Evolutionary conservation across 768 basidiomycete genomes (phyloP).

Genomic region (Kwoniella bestiolae): DNA sequence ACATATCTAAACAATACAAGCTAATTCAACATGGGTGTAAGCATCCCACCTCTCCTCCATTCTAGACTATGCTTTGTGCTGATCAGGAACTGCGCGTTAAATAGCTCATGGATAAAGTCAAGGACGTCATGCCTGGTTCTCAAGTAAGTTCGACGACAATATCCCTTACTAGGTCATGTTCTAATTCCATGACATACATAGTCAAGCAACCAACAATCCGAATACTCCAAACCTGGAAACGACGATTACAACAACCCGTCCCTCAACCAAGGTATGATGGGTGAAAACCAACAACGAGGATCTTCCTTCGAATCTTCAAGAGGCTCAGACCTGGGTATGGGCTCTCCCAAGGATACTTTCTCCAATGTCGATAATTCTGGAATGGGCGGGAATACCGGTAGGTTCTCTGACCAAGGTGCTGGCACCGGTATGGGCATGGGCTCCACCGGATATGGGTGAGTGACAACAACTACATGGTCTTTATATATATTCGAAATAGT

Average conservation of each 20-base stretch:
- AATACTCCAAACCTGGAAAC: constrained; percentile 1
- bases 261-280: not conserved
- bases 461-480: not conserved
- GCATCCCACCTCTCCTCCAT: not conserved
- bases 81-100: not conserved
- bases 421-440: constrained; percentile 3
- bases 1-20: not conserved
- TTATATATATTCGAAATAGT: not conserved
- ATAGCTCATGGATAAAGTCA: constrained; percentile 9
- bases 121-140: constrained; percentile 6
- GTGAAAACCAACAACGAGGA: not conserved
- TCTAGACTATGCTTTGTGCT: not conserved
- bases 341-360: not conserved
- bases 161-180: not conserved
- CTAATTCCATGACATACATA: not conserved
- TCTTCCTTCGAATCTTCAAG: constrained; percentile 2
- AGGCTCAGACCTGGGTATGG: constrained; percentile 11
- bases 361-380: not conserved
- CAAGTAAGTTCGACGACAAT: not conserved
- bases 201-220: not conserved
- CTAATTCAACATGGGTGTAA: constrained; percentile 2
- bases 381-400: not conserved
- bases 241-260: constrained; percentile 10
- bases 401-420: not conserved
- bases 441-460: constrained; percentile 4